Conservation (phyloP, 2,329 filamentous ascomycete genomes). For the Talaromyces rugulosus region DNA sequence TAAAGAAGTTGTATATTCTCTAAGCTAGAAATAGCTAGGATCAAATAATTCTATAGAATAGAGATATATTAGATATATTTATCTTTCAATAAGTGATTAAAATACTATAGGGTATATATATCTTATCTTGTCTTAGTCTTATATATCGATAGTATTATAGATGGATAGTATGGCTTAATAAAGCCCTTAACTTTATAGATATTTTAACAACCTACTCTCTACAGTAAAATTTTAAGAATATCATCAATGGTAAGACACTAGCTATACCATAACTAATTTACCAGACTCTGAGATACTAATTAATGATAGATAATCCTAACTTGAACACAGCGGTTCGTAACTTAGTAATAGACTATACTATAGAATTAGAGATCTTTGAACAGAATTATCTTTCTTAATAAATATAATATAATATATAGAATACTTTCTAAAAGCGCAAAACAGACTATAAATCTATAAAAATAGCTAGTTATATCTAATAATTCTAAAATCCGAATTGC, state of each 20-base stretch:
- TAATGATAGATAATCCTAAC: neutral
- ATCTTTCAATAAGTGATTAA: neutral
- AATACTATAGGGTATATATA: too few species aligned
- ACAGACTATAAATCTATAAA: neutral
- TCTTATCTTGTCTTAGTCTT: too few species aligned
- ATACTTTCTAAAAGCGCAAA: neutral
- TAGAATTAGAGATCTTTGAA: constrained; percentile 3
- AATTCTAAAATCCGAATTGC: neutral
- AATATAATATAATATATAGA: neutral
- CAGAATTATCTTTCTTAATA: neutral
- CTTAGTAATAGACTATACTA: neutral
- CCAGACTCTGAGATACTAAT: neutral
- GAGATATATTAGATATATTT: too few species aligned
- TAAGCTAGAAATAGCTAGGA: too few species aligned
- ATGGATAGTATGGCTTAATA: neutral
- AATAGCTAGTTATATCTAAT: neutral
- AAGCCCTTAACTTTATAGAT: constrained; percentile 2
- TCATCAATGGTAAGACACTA: constrained; percentile 4
- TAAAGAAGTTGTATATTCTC: too few species aligned
- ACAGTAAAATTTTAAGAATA: neutral
- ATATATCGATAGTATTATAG: neutral
- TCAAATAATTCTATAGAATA: too few species aligned
- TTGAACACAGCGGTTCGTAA: neutral
- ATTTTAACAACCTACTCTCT: neutral
- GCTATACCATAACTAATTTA: neutral